Conservation (phyloP, 257 asterid species). For the Pogostemon cablin region DNA sequence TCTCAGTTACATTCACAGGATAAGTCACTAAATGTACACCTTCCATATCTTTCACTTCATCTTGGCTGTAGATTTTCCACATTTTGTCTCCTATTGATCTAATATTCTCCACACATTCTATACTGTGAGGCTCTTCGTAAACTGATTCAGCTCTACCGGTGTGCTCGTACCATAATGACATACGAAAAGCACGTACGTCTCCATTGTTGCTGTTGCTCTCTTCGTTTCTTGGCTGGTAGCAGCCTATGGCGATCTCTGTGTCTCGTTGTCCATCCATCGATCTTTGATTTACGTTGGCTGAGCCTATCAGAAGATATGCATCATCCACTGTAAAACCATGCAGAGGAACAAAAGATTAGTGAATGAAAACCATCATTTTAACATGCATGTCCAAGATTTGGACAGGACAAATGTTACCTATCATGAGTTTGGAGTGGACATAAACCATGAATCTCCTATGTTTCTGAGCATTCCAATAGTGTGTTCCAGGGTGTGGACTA, state of each 20-base stretch:
- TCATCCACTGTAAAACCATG: conserved; percentile 70
- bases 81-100: conserved; percentile 64
- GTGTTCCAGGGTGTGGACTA: conserved; percentile 69
- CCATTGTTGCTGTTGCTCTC: conserved; percentile 37
- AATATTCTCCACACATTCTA: conserved; percentile 58
- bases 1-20: conserved; percentile 57
- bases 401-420: conserved; percentile 52
- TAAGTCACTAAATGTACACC: conserved; percentile 75
- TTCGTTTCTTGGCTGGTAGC: conserved; percentile 55
- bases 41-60: conserved; percentile 68
- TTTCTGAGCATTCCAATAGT: conserved; percentile 72
- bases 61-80: conserved; percentile 74
- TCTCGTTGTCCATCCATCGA: conserved; percentile 94
- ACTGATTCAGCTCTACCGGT: conserved; percentile 55
- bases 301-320: conserved; percentile 70
- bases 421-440: conserved; percentile 93
- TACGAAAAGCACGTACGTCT: conserved; percentile 64
- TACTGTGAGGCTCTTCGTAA: conserved; percentile 58
- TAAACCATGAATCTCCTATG: conserved; percentile 90
- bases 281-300: conserved; percentile 88
- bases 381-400: neutral
- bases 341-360: neutral
- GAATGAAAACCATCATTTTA: conserved; percentile 9
- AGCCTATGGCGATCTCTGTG: conserved; percentile 88
- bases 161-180: conserved; percentile 89